A percentile compares a stretch with the other conserved stretches of the same genome.
phyloP scores from a whole-genome alignment of 495 filamentous ascomycete species.

The Pyrenula aspistea region DNA sequence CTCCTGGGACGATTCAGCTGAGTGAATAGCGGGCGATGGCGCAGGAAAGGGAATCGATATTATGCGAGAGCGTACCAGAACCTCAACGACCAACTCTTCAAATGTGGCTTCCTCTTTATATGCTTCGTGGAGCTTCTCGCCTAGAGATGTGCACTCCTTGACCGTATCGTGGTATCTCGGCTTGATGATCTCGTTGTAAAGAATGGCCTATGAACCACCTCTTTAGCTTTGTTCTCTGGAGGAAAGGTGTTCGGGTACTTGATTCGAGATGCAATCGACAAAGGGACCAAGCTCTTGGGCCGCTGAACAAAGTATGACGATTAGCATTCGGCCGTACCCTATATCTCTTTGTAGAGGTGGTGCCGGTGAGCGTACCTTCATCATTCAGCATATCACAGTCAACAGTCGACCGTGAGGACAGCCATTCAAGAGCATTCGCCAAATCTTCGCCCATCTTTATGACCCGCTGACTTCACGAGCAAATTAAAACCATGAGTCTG shows the following conservation, averaged over 20 bases:
- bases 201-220: too few species aligned
- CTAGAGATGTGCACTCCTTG: slow-evolving; percentile 28
- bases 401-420: slow-evolving; percentile 37
- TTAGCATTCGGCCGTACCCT: background rate
- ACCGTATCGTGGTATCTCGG: slow-evolving; percentile 31
- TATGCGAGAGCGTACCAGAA: slow-evolving; percentile 24
- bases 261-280: slow-evolving; percentile 55
- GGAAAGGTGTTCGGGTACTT: slow-evolving; percentile 22
- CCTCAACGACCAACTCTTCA: slow-evolving; percentile 45
- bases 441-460: background rate
- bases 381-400: slow-evolving; percentile 52
- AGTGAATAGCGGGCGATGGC: too few species aligned
- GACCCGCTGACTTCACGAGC: too few species aligned
- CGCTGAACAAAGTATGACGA: slow-evolving; percentile 20
- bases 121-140: slow-evolving; percentile 8
- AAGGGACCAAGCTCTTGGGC: slow-evolving; percentile 46
- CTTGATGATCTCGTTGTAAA: too few species aligned
- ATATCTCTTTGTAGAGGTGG: background rate
- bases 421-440: background rate
- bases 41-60: too few species aligned
- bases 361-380: slow-evolving; percentile 24
- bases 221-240: background rate
- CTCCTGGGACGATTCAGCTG: too few species aligned
- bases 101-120: slow-evolving; percentile 15
- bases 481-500: too few species aligned